Base-by-base conservation (phyloP, 75 land plant species). In the Pinus taeda region DNA sequence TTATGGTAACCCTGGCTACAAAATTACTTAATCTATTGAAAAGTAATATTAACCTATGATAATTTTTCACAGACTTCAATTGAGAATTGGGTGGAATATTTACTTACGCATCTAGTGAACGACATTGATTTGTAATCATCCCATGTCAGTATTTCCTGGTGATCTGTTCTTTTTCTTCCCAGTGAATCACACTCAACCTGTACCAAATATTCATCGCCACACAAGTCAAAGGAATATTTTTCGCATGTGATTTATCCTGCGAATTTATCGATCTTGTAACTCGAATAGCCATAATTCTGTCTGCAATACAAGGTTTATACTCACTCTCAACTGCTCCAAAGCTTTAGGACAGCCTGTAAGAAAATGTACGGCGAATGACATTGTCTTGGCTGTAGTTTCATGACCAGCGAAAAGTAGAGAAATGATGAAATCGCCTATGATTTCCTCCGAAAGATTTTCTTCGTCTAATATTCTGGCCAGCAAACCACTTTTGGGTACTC, bases 41-140 rank as follows among this genome's bases (percentile, higher is more conserved):
- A 42, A 42, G 45, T 42, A 42, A 42, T 0, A 42, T 5, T 5
- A 42, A 42, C 1, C 7, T 42, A 42, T 5, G 5, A 45, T 7
- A 0, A 45, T 45, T 45, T 45, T 39, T 39, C 4, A 4, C 4
- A 39, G 42, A 39, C 42, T 45, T 1, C 13, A 7, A 26, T 57
- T 72, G 15, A 30, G 74, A 59, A 75, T 26, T 3, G 72, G 18
- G 58, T n/a, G 21, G 15, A 59, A 69, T 15, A 7, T 29, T 6
- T 15, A 71, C 85, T 67, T 79, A 90, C 92, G 75, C 85, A 82
- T 81, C 81, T 86, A 53, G 92, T 90, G 66, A 90, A 90, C 30
- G 84, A 13, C 92, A 90, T 87, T 18, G 87, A 77, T 79, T 81
- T 84, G 74, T 90, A 90, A 53, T 90, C 92, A 15, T 87, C 78